phyloP scores from a whole-genome alignment of 305 asterid species.

The Fraxinus paxiana region DNA sequence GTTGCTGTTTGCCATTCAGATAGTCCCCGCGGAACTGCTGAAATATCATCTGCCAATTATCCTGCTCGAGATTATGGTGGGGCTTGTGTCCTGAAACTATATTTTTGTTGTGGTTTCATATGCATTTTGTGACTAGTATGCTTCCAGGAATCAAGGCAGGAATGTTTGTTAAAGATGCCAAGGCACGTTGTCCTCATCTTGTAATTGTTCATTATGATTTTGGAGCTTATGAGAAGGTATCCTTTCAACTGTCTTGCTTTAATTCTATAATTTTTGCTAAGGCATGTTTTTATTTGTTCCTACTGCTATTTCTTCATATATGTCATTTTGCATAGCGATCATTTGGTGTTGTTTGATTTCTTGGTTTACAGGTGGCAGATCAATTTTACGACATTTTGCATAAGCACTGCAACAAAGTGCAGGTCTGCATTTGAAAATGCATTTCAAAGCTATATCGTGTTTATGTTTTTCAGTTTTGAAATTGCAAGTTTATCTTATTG shows the following conservation, averaged over 20 bases:
- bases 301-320: slow-evolving; percentile 13
- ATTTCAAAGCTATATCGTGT: slow-evolving; percentile 6
- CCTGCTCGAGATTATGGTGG: slow-evolving; percentile 88
- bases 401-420: slow-evolving; percentile 84
- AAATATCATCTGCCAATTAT: slow-evolving; percentile 95
- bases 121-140: slow-evolving; percentile 25
- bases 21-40: slow-evolving; percentile 85
- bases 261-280: slow-evolving; percentile 5
- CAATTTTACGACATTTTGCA: slow-evolving; percentile 83
- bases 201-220: slow-evolving; percentile 84
- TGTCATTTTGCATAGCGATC: slow-evolving; percentile 10
- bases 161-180: slow-evolving; percentile 92
- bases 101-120: neutral
- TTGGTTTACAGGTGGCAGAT: slow-evolving; percentile 78
- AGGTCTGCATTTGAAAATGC: slow-evolving; percentile 45
- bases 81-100: slow-evolving; percentile 25
- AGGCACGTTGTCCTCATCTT: slow-evolving; percentile 83
- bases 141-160: slow-evolving; percentile 86
- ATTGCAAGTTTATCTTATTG: slow-evolving; percentile 25
- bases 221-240: slow-evolving; percentile 93
- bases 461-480: slow-evolving; percentile 23
- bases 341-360: slow-evolving; percentile 8
- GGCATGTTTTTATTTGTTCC: neutral
- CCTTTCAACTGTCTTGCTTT: slow-evolving; percentile 13
- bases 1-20: slow-evolving; percentile 97